Conservation (phyloP, 805 yeast species). For the Naumovozyma baii region DNA sequence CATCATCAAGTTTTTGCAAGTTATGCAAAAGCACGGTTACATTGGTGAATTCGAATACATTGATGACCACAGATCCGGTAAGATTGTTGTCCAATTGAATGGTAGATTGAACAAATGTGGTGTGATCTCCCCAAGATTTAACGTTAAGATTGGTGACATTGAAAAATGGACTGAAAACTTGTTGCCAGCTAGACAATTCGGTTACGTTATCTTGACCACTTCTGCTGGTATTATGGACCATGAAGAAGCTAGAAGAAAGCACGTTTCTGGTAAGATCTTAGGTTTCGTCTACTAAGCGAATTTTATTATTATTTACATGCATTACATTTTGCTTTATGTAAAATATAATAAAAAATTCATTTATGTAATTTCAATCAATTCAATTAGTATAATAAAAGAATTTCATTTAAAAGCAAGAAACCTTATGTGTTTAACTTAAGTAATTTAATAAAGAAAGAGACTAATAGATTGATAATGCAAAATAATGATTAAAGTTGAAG, state of each 20-base stretch:
- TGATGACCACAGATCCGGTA: slow-evolving; percentile 98
- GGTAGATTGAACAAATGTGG: slow-evolving; percentile 99
- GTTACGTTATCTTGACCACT: slow-evolving; percentile 94
- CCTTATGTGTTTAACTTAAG: too few species aligned
- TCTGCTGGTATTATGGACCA: slow-evolving; percentile 99
- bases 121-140: slow-evolving; percentile 97
- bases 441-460: too few species aligned
- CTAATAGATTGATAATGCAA: background rate
- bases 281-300: slow-evolving; percentile 83
- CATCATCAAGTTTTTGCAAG: slow-evolving; percentile 91
- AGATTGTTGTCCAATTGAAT: slow-evolving; percentile 91
- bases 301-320: background rate
- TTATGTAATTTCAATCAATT: background rate
- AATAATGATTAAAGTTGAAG: too few species aligned
- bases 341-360: background rate
- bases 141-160: slow-evolving; percentile 87
- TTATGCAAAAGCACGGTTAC: slow-evolving; percentile 98
- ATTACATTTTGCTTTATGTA: background rate
- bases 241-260: slow-evolving; percentile 99
- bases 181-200: slow-evolving; percentile 98
- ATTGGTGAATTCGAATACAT: slow-evolving; percentile 97
- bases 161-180: slow-evolving; percentile 98
- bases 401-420: too few species aligned
- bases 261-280: slow-evolving; percentile 96
- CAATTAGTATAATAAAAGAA: background rate